These are phyloP conservation scores for Melastoma candidum DNA, from an alignment of 441 rosid species.

Conservation along the genomic window DNA sequence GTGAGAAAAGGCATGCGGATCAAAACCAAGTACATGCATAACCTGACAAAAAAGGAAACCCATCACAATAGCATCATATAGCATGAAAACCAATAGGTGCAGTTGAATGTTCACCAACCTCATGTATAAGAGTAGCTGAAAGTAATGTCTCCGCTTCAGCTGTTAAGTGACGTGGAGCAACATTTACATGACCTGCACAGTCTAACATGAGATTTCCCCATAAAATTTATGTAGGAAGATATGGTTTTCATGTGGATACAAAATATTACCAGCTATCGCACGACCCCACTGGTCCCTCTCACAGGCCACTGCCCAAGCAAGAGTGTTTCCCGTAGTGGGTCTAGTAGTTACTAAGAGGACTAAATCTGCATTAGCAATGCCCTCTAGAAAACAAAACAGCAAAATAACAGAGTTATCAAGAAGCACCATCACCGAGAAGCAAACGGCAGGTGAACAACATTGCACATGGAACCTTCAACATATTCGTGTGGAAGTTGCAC, in stretches of 20 bases:
- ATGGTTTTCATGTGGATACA: not conserved
- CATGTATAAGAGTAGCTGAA: constrained; percentile 94
- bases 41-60: constrained; percentile 35
- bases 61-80: too few relatives aligned
- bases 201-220: constrained; percentile 1
- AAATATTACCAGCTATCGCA: constrained; percentile 76
- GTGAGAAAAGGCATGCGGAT: constrained; percentile 97
- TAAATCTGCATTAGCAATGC: constrained; percentile 82
- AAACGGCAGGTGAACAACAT: constrained; percentile 2
- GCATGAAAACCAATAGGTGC: constrained; percentile 2
- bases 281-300: constrained; percentile 99
- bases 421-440: constrained; percentile 5
- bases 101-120: constrained; percentile 31
- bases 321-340: constrained; percentile 98
- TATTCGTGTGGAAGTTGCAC: constrained; percentile 95
- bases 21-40: constrained; percentile 99
- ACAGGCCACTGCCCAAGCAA: constrained; percentile 99
- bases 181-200: constrained; percentile 87
- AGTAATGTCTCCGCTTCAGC: constrained; percentile 95
- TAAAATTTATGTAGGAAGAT: not conserved
- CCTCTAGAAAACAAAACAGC: constrained; percentile 40
- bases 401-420: not conserved
- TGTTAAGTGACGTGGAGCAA: constrained; percentile 98
- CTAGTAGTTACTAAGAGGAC: constrained; percentile 95
- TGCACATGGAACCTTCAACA: constrained; percentile 57